Percentiles rank a stretch among this genome's conserved stretches.
These are phyloP conservation scores for Tuber melanosporum DNA, from an alignment of 495 filamentous ascomycete genomes.

Conservation along the genomic window DNA sequence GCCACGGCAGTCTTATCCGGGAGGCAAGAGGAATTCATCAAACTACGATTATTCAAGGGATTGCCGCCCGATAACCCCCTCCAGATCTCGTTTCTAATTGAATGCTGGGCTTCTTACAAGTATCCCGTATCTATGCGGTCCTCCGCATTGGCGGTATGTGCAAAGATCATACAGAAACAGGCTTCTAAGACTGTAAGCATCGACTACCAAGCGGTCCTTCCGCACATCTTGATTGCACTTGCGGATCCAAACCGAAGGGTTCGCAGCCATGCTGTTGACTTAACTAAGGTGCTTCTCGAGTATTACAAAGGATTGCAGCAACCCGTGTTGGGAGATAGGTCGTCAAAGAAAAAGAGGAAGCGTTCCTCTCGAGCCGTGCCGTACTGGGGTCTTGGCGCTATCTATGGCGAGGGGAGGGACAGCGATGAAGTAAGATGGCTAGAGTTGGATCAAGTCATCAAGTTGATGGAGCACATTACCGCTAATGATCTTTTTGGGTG, in stretches of 20 bases:
- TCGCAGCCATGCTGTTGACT: slow-evolving; percentile 63
- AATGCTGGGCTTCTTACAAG: slow-evolving; percentile 60
- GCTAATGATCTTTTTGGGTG: slow-evolving; percentile 73
- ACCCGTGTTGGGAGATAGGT: slow-evolving; percentile 42
- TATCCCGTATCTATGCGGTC: slow-evolving; percentile 61
- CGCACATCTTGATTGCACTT: slow-evolving; percentile 67
- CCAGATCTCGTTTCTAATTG: slow-evolving; percentile 68
- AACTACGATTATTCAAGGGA: slow-evolving; percentile 53
- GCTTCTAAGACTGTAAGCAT: slow-evolving; percentile 45
- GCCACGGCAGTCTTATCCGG: slow-evolving; percentile 49
- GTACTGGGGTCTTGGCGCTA: slow-evolving; percentile 50
- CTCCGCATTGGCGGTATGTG: slow-evolving; percentile 59
- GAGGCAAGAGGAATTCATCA: slow-evolving; percentile 49
- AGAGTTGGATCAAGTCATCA: slow-evolving; percentile 50
- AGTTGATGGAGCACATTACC: slow-evolving; percentile 58
- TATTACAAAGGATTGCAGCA: slow-evolving; percentile 39
- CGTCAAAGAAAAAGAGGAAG: slow-evolving; percentile 44
- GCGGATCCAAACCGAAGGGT: slow-evolving; percentile 66
- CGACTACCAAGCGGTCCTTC: slow-evolving; percentile 70
- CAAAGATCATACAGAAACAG: slow-evolving; percentile 49
- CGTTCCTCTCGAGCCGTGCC: slow-evolving; percentile 34
- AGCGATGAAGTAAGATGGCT: slow-evolving; percentile 55
- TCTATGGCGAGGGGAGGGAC: slow-evolving; percentile 54
- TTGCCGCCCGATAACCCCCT: slow-evolving; percentile 55
- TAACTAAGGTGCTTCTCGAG: slow-evolving; percentile 49